Evolutionary conservation across 1,139 yeast genomes (phyloP), one percentile per base, ranked within the genome.

Genomic region (Kluyveromyces sp.): DNA sequence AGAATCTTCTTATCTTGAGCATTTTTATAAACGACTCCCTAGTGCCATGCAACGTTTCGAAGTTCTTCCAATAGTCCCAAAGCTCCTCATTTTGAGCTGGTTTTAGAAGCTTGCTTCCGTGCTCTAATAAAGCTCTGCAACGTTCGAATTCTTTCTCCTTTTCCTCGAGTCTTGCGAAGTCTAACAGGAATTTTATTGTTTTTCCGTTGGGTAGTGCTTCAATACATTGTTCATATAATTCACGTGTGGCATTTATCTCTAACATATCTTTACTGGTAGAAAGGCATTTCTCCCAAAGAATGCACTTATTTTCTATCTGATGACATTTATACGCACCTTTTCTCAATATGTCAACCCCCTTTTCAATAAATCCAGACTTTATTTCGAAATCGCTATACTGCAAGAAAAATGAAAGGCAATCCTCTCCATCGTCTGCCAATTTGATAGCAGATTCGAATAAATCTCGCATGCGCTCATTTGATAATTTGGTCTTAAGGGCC

Each of bases 11-110:
- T 54, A 73, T 69, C 42, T 83, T 70, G 26, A 89, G 64, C 90
- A 88, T 83, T 15, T 81, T 83, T 56, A 84, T 88, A 63, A 77
- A 88, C 0, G 85, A 77, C 2, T 71, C 73, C 57, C 85, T 95
- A 51, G 75, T 70, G 2, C 97, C 97, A 60, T 77, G 58, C 25
- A 75, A 71, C 36, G 86, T 62, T 59, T 89, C 97, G 63, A 88
- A 87, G 8, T 69, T 64, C 48, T 81, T 83, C 95, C 96, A 89
- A 38, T 66, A 64, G 1, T 65, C 64, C 90, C 90, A 83, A 7
- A 76, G 61, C 4, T 61, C 63, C 48, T 54, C 41, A 51, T 64
- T 64, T 5, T 61, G 55, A 3, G 53, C 46, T 2, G 78, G 78
- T n/a, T 74, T 68, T 42, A 67, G 72, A 40, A 75, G 63, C 45